These are phyloP conservation scores for Daldinia grandis DNA, from an alignment of 495 filamentous ascomycete genomes.

Conservation along the genomic window DNA sequence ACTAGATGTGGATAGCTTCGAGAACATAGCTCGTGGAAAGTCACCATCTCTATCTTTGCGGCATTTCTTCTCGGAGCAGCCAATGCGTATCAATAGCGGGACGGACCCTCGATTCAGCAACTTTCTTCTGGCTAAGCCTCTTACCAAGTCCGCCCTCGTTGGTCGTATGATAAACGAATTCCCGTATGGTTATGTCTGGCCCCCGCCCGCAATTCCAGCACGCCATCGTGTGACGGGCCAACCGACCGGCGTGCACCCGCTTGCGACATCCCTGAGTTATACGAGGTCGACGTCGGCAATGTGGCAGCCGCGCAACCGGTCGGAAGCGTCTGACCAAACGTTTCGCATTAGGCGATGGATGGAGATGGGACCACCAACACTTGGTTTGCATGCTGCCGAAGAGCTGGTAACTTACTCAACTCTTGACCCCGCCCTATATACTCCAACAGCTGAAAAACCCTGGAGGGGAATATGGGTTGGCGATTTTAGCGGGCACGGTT, in stretches of 20 bases:
- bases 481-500: conserved; percentile 87
- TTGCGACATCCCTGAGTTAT: conserved; percentile 35
- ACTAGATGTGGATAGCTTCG: conserved; percentile 53
- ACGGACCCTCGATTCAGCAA: conserved; percentile 51
- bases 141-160: conserved; percentile 35
- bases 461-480: conserved; percentile 92
- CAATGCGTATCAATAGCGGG: conserved; percentile 57
- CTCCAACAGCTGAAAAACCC: conserved; percentile 78
- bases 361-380: conserved; percentile 55
- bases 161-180: conserved; percentile 43
- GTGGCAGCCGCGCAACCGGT: conserved; percentile 54
- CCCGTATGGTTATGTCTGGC: conserved; percentile 70
- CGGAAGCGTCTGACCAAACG: conserved; percentile 66
- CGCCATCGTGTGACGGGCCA: conserved; percentile 56
- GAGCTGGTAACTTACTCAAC: conserved; percentile 79
- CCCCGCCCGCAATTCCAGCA: conserved; percentile 74
- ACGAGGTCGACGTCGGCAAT: conserved; percentile 50
- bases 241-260: conserved; percentile 46
- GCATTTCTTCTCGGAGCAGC: conserved; percentile 57
- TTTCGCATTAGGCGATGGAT: conserved; percentile 82
- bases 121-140: conserved; percentile 56
- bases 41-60: conserved; percentile 35
- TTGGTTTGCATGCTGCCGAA: conserved; percentile 63
- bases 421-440: conserved; percentile 74
- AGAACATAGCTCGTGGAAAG: conserved; percentile 37